Base-by-base conservation (phyloP, 805 yeast species). In the Tanozyma kutaoensis region DNA sequence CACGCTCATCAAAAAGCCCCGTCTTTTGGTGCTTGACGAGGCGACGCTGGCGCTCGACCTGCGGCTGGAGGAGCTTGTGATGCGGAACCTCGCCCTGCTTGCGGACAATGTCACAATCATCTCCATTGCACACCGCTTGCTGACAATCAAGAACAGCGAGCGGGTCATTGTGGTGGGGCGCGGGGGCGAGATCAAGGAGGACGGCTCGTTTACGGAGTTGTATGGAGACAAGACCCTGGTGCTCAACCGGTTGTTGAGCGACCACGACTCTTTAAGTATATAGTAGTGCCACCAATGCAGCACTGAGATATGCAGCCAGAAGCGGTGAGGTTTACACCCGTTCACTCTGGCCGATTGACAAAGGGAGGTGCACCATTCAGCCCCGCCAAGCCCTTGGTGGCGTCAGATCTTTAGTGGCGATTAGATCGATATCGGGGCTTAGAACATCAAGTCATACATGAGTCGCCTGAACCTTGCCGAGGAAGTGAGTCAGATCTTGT, bases 11-110 rank as follows among this genome's bases (percentile, higher is more conserved):
- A 61, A 80, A 28, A 65, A 74, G 24, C 96, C 97, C 2, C 64
- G 76, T 5, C 64, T 88, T n/a, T 55, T 88, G 31, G 72, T 88
- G 18, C 55, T 88, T 32, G 97, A 88, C 48, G 97, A 88, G 48
- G 95, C 96, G 10, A 88, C 97, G 0, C 80, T 94, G 19, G 96
- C 96, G 0, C 58, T 88, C 27, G 97, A 88, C 45, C 72, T 93
- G 9, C 80, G 79, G 29, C 76, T 86, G 39, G 97, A 88, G 45
- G 76, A 78, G 39, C 69, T 81, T 3, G 93, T 88, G 22, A 81
- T 84, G 46, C 68, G 66, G 27, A 82, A 93, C 7, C 55, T 88
- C 33, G n/a, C n/a, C n/a, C n/a, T n/a, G n/a, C n/a, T n/a, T n/a
- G n/a, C n/a, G n/a, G n/a, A n/a, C n/a, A 46, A 58, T 17, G 40